Evolutionary conservation across 2,329 filamentous ascomycete species (phyloP).

Genomic region (Xylaria sp.): DNA sequence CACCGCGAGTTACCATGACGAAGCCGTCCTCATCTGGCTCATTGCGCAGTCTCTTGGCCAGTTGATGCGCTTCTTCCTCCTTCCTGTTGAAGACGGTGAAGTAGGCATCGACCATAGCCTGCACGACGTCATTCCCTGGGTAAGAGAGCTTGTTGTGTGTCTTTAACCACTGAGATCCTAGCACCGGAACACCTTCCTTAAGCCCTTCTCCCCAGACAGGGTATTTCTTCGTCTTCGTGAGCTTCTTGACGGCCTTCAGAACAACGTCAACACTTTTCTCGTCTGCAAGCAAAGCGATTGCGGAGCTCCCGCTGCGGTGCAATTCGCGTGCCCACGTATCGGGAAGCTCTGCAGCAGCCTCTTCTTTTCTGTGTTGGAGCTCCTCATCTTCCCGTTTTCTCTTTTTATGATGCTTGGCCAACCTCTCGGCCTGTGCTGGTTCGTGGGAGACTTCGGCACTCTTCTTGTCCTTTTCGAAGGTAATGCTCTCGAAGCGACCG

Average conservation of each 20-base stretch:
- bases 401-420: constrained; percentile 60
- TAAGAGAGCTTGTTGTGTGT: constrained; percentile 78
- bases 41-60: constrained; percentile 73
- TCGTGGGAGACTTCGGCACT: constrained; percentile 54
- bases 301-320: constrained; percentile 79
- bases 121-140: constrained; percentile 73
- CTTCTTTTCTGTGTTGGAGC: constrained; percentile 60
- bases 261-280: constrained; percentile 79
- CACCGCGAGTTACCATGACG: constrained; percentile 86
- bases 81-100: constrained; percentile 83
- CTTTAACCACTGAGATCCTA: constrained; percentile 70
- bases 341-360: constrained; percentile 73
- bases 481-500: constrained; percentile 80
- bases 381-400: constrained; percentile 57
- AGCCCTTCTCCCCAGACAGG: constrained; percentile 77
- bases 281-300: constrained; percentile 86
- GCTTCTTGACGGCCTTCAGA: constrained; percentile 77
- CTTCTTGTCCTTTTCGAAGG: constrained; percentile 74
- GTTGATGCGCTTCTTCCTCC: constrained; percentile 71
- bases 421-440: constrained; percentile 56
- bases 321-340: constrained; percentile 78
- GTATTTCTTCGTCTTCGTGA: constrained; percentile 67
- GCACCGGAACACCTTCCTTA: constrained; percentile 63
- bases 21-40: constrained; percentile 96
- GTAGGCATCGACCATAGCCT: constrained; percentile 82